Evolutionary conservation across 2,329 filamentous ascomycete genomes (phyloP).

Genomic region (Boeremia exigua): DNA sequence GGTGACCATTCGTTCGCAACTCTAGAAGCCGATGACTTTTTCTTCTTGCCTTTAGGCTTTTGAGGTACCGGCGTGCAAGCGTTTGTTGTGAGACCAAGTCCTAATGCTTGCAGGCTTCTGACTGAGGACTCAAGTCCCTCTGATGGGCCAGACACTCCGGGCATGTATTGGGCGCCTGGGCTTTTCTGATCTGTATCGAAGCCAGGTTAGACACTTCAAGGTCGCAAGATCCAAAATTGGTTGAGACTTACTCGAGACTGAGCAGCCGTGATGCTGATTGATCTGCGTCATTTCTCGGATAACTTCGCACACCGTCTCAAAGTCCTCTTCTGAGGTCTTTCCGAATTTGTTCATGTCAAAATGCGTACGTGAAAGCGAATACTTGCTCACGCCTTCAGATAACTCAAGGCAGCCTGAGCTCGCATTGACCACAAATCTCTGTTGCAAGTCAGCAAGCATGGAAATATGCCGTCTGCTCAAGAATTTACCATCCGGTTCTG

Average conservation of each 20-base stretch:
- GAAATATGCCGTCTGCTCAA: constrained; percentile 1
- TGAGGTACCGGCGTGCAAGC: background rate
- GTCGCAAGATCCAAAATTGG: background rate
- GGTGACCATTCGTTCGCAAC: background rate
- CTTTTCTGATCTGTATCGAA: background rate
- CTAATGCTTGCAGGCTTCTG: background rate
- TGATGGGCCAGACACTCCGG: background rate
- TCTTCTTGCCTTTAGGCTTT: background rate
- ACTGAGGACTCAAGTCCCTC: background rate
- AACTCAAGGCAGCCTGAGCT: constrained; percentile 31
- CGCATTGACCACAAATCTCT: constrained; percentile 31
- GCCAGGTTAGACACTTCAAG: background rate
- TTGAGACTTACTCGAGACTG: background rate
- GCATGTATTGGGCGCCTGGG: background rate
- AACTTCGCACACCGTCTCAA: too few relatives aligned
- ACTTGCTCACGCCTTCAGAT: constrained; percentile 22
- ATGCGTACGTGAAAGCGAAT: constrained; percentile 30
- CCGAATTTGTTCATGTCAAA: constrained; percentile 36
- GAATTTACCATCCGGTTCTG: constrained; percentile 27
- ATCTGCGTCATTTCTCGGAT: background rate
- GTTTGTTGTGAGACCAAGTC: background rate
- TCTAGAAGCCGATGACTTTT: background rate
- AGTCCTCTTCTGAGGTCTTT: constrained; percentile 27
- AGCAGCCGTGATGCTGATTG: background rate
- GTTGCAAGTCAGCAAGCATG: constrained; percentile 1